Evolutionary conservation across 345 rosid genomes (phyloP).

Genomic region (Mallotus nudiflorus): DNA sequence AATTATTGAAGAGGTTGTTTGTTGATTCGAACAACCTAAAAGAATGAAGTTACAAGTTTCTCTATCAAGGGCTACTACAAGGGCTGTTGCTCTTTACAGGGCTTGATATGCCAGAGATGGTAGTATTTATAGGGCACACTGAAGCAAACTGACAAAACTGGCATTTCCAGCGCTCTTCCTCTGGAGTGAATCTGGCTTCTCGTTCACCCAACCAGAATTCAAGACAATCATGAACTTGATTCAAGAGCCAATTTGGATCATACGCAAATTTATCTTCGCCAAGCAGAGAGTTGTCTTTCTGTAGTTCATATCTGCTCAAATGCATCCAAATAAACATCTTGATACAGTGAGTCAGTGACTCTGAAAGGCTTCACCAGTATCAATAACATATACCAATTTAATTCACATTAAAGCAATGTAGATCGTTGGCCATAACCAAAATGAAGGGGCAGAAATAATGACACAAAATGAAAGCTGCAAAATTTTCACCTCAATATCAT

Average conservation of each 20-base stretch:
- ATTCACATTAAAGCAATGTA: neutral
- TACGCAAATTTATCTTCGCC: conserved; percentile 61
- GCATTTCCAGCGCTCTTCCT: conserved; percentile 90
- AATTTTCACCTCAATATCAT: conserved; percentile 54
- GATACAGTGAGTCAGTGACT: neutral
- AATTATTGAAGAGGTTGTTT: neutral
- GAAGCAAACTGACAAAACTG: conserved; percentile 53
- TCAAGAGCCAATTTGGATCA: conserved; percentile 54
- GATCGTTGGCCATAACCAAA: neutral
- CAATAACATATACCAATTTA: no score
- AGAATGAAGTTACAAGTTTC: neutral
- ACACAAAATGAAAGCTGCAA: neutral
- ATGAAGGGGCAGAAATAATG: neutral
- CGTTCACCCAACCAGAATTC: conserved; percentile 66
- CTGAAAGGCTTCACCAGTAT: no score
- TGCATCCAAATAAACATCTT: conserved; percentile 11
- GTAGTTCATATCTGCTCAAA: conserved; percentile 67
- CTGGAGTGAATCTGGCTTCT: conserved; percentile 57
- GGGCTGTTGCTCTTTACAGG: conserved; percentile 15
- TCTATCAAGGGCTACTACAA: conserved; percentile 7
- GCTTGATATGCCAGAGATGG: conserved; percentile 12
- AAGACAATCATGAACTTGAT: conserved; percentile 41
- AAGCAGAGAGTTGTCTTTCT: conserved; percentile 60
- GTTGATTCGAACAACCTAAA: neutral
- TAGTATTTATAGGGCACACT: conserved; percentile 43